These are phyloP conservation scores for Saturnispora besseyi DNA, from an alignment of 805 yeast species.

Conservation along the genomic window DNA sequence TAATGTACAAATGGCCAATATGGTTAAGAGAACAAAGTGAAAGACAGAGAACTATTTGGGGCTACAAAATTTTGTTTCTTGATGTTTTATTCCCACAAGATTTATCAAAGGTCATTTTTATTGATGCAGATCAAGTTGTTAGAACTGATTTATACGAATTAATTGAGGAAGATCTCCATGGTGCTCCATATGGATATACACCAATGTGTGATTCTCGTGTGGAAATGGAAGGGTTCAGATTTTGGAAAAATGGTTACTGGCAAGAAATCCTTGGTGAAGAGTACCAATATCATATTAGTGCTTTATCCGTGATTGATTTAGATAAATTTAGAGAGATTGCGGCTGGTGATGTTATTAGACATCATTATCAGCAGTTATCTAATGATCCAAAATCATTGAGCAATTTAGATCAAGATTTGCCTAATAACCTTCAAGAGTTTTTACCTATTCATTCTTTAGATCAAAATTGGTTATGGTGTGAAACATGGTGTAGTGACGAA, in stretches of 20 bases:
- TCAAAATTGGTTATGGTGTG: conserved; percentile 89
- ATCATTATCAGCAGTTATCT: conserved; percentile 76
- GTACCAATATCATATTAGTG: conserved; percentile 72
- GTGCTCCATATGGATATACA: conserved; percentile 78
- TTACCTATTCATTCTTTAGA: conserved; percentile 67
- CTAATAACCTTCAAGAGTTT: conserved; percentile 70
- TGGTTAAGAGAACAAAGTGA: conserved; percentile 80
- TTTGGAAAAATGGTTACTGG: conserved; percentile 97
- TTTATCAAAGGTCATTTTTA: conserved; percentile 67
- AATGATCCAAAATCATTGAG: conserved; percentile 71
- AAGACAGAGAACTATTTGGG: conserved; percentile 76
- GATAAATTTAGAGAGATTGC: conserved; percentile 48
- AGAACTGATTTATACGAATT: conserved; percentile 67
- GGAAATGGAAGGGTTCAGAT: conserved; percentile 78
- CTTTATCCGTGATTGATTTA: conserved; percentile 75
- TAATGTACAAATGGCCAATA: conserved; percentile 88
- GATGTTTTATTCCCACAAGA: conserved; percentile 82
- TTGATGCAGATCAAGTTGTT: conserved; percentile 79
- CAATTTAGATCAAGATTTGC: conserved; percentile 85
- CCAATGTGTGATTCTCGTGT: conserved; percentile 79
- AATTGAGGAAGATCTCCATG: conserved; percentile 58
- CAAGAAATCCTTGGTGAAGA: conserved; percentile 45
- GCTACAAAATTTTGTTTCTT: conserved; percentile 74
- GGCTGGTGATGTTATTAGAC: conserved; percentile 75
- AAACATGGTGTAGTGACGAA: conserved; percentile 79